phyloP scores from a whole-genome alignment of 2,329 filamentous ascomycete genomes.

The Helotiales sp. region DNA sequence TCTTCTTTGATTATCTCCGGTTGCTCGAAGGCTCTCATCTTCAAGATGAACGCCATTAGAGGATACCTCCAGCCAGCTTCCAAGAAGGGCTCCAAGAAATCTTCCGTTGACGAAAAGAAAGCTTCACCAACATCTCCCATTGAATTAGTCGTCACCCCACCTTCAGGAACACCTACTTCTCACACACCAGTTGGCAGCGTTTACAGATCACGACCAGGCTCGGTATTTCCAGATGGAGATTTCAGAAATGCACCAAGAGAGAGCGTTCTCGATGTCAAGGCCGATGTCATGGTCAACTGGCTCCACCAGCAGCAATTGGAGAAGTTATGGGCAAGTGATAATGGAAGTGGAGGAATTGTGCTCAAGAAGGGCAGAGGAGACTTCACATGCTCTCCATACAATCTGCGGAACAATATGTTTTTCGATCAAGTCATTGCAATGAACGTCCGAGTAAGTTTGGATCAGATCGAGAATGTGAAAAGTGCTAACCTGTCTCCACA shows the following conservation, averaged over 20 bases:
- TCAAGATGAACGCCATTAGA: slow-evolving; percentile 36
- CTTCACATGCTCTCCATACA: slow-evolving; percentile 51
- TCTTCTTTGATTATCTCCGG: not conserved
- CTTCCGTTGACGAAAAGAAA: slow-evolving; percentile 16
- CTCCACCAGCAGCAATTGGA: slow-evolving; percentile 62
- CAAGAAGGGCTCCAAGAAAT: slow-evolving; percentile 15
- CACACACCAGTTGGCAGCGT: slow-evolving; percentile 1
- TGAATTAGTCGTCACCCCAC: slow-evolving; percentile 26
- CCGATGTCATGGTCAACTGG: slow-evolving; percentile 64
- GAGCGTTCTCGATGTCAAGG: slow-evolving; percentile 53
- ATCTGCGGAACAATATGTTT: slow-evolving; percentile 47
- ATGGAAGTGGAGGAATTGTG: slow-evolving; percentile 53
- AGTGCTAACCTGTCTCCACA: slow-evolving; percentile 33
- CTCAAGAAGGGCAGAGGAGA: slow-evolving; percentile 51
- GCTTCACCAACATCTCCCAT: slow-evolving; percentile 13
- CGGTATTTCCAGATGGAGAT: slow-evolving; percentile 32
- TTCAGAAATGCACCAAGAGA: slow-evolving; percentile 44
- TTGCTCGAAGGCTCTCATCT: not conserved
- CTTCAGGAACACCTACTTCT: not conserved
- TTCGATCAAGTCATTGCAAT: slow-evolving; percentile 49
- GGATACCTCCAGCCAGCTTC: slow-evolving; percentile 36
- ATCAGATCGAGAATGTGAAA: not conserved
- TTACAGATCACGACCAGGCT: not conserved
- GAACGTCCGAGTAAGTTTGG: slow-evolving; percentile 52
- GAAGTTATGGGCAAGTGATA: slow-evolving; percentile 48